Conservation (phyloP, 2,329 filamentous ascomycete genomes). For the Exophiala bonariae region DNA sequence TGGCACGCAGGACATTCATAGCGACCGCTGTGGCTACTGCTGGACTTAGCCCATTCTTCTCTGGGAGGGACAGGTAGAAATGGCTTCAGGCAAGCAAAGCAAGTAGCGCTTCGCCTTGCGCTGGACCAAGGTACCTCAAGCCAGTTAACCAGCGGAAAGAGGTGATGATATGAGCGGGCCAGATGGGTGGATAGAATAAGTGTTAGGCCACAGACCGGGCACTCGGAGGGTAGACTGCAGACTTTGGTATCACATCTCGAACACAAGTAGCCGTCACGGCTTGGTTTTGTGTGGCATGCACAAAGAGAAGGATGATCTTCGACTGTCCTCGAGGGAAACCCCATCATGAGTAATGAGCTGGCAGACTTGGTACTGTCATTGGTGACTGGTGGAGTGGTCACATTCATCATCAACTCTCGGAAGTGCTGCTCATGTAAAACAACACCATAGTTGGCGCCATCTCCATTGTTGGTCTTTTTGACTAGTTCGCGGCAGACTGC, state of each 20-base stretch:
- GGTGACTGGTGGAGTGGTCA: slow-evolving; percentile 86
- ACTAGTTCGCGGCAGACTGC: slow-evolving; percentile 90
- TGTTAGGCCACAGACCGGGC: slow-evolving; percentile 85
- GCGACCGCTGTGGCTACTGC: slow-evolving; percentile 42
- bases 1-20: slow-evolving; percentile 88
- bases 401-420: slow-evolving; percentile 80
- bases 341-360: slow-evolving; percentile 84
- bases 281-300: slow-evolving; percentile 83
- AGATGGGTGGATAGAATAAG: slow-evolving; percentile 92
- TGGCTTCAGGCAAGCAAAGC: slow-evolving; percentile 72
- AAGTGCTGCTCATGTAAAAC: slow-evolving; percentile 87
- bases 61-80: slow-evolving; percentile 61
- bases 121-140: slow-evolving; percentile 80
- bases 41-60: slow-evolving; percentile 34
- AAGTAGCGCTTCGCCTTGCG: slow-evolving; percentile 63
- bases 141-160: slow-evolving; percentile 91
- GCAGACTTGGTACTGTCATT: slow-evolving; percentile 50
- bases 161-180: slow-evolving; percentile 87
- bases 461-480: slow-evolving; percentile 79
- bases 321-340: slow-evolving; percentile 84
- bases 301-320: slow-evolving; percentile 74
- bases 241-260: slow-evolving; percentile 87
- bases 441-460: slow-evolving; percentile 71
- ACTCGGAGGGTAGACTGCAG: slow-evolving; percentile 85
- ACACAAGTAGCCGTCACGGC: slow-evolving; percentile 83